These are phyloP conservation scores for Geoglossum glabrum DNA, from an alignment of 495 filamentous ascomycete genomes.

Conservation along the genomic window DNA sequence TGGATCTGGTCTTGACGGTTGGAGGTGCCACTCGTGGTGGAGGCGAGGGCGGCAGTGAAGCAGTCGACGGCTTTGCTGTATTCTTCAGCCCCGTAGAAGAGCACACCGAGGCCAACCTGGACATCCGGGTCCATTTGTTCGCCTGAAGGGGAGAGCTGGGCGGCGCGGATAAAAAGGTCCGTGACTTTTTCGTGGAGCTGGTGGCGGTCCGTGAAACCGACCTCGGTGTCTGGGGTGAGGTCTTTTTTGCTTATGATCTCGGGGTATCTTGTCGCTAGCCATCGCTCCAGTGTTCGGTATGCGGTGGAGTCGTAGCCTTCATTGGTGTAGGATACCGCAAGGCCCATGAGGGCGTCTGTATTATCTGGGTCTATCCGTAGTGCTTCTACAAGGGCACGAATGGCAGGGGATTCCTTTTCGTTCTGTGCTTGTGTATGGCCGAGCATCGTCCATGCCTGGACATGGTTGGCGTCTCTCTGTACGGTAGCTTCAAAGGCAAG, in stretches of 20 bases:
- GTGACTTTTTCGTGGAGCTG: conserved; percentile 80
- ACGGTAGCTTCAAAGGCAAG: conserved; percentile 95
- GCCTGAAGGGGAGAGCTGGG: conserved; percentile 73
- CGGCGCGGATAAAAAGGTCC: conserved; percentile 73
- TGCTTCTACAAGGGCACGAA: conserved; percentile 86
- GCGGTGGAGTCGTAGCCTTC: conserved; percentile 94
- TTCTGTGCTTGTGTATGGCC: conserved; percentile 90
- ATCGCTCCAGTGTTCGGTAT: conserved; percentile 91
- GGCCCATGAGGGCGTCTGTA: conserved; percentile 74
- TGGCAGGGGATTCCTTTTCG: conserved; percentile 95
- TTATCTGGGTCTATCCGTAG: conserved; percentile 73
- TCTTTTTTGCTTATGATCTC: conserved; percentile 45
- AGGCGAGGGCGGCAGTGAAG: conserved; percentile 74
- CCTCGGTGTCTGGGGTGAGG: conserved; percentile 46
- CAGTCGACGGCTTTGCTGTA: conserved; percentile 98
- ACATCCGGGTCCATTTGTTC: conserved; percentile 93
- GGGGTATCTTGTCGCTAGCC: conserved; percentile 86
- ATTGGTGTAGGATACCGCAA: conserved; percentile 97
- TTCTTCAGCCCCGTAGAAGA: conserved; percentile 95
- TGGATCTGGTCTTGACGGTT: conserved; percentile 66
- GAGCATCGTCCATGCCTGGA: conserved; percentile 82
- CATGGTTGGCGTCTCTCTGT: conserved; percentile 68
- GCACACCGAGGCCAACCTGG: conserved; percentile 87
- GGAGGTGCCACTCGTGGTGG: conserved; percentile 52
- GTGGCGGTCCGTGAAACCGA: conserved; percentile 85